Evolutionary conservation across 306 rosid genomes (phyloP).

Genomic region (Prosopis cineraria): DNA sequence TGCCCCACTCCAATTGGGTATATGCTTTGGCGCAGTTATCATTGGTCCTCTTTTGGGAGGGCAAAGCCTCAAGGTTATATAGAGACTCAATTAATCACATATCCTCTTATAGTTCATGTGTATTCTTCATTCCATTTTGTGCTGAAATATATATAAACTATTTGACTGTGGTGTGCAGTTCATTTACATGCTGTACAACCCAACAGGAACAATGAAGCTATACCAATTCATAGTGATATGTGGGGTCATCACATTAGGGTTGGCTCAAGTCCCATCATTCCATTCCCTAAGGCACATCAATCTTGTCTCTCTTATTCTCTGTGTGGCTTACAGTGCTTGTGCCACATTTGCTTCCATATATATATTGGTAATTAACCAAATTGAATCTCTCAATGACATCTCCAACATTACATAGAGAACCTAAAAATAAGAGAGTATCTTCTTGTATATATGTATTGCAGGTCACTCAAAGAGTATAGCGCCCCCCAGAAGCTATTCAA

Average conservation of each 20-base stretch:
- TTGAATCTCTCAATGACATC: not conserved
- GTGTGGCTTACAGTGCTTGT: conserved; percentile 57
- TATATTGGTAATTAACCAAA: conserved; percentile 55
- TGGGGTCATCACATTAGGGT: conserved; percentile 50
- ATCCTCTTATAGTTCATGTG: too few species aligned
- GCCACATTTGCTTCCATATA: conserved; percentile 56
- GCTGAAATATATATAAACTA: not conserved
- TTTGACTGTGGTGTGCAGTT: conserved; percentile 41
- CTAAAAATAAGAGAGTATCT: not conserved
- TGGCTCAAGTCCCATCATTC: conserved; percentile 90
- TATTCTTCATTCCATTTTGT: not conserved
- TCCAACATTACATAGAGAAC: too few species aligned
- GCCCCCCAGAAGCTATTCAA: conserved; percentile 50
- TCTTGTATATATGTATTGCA: conserved; percentile 10
- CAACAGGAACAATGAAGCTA: conserved; percentile 71
- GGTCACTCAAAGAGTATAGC: conserved; percentile 61
- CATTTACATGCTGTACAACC: conserved; percentile 61
- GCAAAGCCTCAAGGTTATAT: conserved; percentile 61
- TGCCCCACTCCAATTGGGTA: conserved; percentile 68
- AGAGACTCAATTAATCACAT: too few species aligned
- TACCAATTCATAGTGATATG: conserved; percentile 60
- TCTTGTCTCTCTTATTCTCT: conserved; percentile 64
- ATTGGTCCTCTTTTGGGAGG: conserved; percentile 78
- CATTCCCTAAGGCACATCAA: conserved; percentile 77
- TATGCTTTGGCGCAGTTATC: conserved; percentile 73